These are phyloP conservation scores for Macrotyloma uniflorum DNA, from an alignment of 306 rosid species.

Conservation along the genomic window DNA sequence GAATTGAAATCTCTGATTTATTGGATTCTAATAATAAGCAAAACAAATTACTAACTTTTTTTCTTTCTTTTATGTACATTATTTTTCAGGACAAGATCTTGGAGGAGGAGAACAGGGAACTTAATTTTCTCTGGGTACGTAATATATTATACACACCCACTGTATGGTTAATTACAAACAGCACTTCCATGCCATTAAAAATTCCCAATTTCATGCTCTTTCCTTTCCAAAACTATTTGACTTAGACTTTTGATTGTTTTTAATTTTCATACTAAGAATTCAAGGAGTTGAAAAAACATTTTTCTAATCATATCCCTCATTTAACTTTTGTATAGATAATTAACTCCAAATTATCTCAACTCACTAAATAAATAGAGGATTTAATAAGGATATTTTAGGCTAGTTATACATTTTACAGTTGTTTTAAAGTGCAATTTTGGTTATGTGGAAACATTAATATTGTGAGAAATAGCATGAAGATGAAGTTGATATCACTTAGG, in stretches of 20 bases:
- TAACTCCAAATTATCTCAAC: not conserved
- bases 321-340: not conserved
- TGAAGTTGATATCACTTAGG: too few species aligned
- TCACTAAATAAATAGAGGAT: not conserved
- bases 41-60: not conserved
- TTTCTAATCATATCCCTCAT: not conserved
- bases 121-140: constrained; percentile 58
- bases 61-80: not conserved
- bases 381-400: not conserved
- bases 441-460: too few species aligned
- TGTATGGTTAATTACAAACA: not conserved
- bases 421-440: too few species aligned
- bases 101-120: constrained; percentile 66
- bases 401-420: not conserved
- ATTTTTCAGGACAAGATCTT: constrained; percentile 47
- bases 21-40: not conserved
- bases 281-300: not conserved
- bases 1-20: not conserved
- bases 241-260: not conserved
- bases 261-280: not conserved
- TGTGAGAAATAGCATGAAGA: too few species aligned
- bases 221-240: not conserved
- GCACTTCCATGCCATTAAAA: not conserved
- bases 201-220: not conserved
- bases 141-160: not conserved